Conservation (phyloP, 2,329 filamentous ascomycete species). For the Fusarium sp. region DNA sequence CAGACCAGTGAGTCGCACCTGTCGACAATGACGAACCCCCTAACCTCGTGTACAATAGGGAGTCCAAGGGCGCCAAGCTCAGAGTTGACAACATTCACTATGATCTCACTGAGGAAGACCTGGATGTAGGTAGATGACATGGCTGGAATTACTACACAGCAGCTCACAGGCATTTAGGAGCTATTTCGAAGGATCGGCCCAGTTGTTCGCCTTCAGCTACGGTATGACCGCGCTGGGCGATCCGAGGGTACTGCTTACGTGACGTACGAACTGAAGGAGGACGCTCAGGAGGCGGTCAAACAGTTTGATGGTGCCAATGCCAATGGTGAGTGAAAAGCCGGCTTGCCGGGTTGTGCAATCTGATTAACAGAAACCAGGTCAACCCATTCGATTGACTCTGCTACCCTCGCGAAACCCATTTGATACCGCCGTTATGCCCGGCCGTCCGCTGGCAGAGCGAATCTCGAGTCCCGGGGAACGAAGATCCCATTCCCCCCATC, state of each 20-base stretch:
- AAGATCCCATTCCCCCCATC: slow-evolving; percentile 68
- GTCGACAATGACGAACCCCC: slow-evolving; percentile 11
- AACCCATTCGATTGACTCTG: slow-evolving; percentile 81
- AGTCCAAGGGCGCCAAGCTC: slow-evolving; percentile 72
- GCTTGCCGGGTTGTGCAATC: background rate
- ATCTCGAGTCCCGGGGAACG: slow-evolving; percentile 66
- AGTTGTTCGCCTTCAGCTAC: slow-evolving; percentile 73
- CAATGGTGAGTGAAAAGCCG: slow-evolving; percentile 64
- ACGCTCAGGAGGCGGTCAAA: slow-evolving; percentile 78
- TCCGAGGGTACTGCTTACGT: slow-evolving; percentile 88
- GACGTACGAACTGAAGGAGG: slow-evolving; percentile 76
- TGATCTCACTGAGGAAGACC: slow-evolving; percentile 85
- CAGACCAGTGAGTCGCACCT: slow-evolving; percentile 49
- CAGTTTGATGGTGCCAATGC: slow-evolving; percentile 93
- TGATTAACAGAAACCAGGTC: slow-evolving; percentile 59
- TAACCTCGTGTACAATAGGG: slow-evolving; percentile 50
- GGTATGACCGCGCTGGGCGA: slow-evolving; percentile 88
- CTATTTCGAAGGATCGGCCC: slow-evolving; percentile 83
- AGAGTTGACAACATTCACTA: slow-evolving; percentile 93
- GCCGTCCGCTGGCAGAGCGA: slow-evolving; percentile 69
- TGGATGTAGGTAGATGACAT: slow-evolving; percentile 67
- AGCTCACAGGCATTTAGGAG: slow-evolving; percentile 64
- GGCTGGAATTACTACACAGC: background rate
- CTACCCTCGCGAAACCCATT: slow-evolving; percentile 69
- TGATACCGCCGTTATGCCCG: slow-evolving; percentile 64